Evolutionary conservation across 164 flowering plant genomes (phyloP).

Genomic region (Echeveria elegans): DNA sequence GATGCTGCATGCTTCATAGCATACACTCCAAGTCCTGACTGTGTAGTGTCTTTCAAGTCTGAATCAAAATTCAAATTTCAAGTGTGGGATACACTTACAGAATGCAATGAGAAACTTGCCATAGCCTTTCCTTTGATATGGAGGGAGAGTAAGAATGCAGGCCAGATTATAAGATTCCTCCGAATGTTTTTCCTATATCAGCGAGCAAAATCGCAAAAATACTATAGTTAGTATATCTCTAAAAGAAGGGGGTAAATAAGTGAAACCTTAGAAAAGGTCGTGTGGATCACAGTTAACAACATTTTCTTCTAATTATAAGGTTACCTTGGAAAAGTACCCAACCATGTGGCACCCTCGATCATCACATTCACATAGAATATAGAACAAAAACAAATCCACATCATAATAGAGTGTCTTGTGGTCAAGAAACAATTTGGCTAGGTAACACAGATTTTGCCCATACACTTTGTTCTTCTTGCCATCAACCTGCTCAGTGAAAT

Average conservation of each 20-base stretch:
- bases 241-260: not conserved
- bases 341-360: constrained; percentile 99
- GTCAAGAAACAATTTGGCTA: constrained; percentile 94
- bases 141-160: constrained; percentile 96
- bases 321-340: constrained; percentile 98
- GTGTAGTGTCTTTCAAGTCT: not conserved
- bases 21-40: too few relatives aligned
- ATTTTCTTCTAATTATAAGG: not conserved
- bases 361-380: constrained; percentile 93
- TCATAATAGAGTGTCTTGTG: constrained; percentile 99
- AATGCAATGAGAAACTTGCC: constrained; percentile 96
- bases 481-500: constrained; percentile 63
- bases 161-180: constrained; percentile 97
- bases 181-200: constrained; percentile 91
- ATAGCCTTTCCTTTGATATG: constrained; percentile 98
- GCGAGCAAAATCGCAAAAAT: too few relatives aligned
- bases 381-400: constrained; percentile 89
- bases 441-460: constrained; percentile 90
- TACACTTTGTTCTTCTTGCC: constrained; percentile 99
- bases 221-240: not conserved
- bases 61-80: not conserved
- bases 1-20: not conserved
- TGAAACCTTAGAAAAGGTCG: not conserved
- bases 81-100: constrained; percentile 44
- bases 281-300: not conserved